Conservation (phyloP, 352 stramenopile species). For the Globisporangium rhizosaccharum region DNA sequence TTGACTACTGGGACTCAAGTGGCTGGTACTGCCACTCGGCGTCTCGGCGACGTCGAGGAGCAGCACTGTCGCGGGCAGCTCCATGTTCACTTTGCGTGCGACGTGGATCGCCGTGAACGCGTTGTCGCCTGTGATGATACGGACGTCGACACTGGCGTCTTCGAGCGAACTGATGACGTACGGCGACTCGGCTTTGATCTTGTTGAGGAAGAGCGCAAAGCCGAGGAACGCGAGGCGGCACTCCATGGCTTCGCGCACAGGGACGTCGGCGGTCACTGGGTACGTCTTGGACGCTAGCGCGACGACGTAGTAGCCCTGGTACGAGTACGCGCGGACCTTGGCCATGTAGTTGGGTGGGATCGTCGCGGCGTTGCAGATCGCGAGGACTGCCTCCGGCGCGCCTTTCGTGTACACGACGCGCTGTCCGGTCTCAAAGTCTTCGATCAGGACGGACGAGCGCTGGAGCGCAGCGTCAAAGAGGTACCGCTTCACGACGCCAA, state of each 20-base stretch:
- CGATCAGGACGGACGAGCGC: slow-evolving; percentile 62
- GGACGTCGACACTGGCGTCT: slow-evolving; percentile 66
- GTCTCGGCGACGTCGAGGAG: slow-evolving; percentile 32
- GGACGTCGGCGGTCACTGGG: slow-evolving; percentile 37
- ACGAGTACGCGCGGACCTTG: slow-evolving; percentile 52
- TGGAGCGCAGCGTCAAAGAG: slow-evolving; percentile 68
- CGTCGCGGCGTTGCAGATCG: slow-evolving; percentile 56
- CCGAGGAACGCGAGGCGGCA: slow-evolving; percentile 69
- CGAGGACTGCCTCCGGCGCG: slow-evolving; percentile 48
- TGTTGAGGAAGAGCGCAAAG: slow-evolving; percentile 88
- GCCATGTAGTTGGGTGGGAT: slow-evolving; percentile 70
- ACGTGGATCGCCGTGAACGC: slow-evolving; percentile 75
- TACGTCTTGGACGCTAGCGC: slow-evolving; percentile 59
- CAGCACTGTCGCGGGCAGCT: slow-evolving; percentile 46
- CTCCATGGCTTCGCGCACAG: slow-evolving; percentile 74
- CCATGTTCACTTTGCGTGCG: slow-evolving; percentile 67
- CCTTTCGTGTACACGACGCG: slow-evolving; percentile 69
- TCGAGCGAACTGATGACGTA: slow-evolving; percentile 77
- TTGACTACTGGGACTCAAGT: neutral
- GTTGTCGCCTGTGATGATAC: slow-evolving; percentile 89
- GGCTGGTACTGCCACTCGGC: neutral
- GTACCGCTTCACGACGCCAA: slow-evolving; percentile 65
- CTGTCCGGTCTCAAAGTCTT: slow-evolving; percentile 57
- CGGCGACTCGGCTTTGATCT: slow-evolving; percentile 80
- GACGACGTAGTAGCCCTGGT: slow-evolving; percentile 83